These are phyloP conservation scores for Psilocybe cubensis DNA, from an alignment of 768 basidiomycete species.

Conservation along the genomic window DNA sequence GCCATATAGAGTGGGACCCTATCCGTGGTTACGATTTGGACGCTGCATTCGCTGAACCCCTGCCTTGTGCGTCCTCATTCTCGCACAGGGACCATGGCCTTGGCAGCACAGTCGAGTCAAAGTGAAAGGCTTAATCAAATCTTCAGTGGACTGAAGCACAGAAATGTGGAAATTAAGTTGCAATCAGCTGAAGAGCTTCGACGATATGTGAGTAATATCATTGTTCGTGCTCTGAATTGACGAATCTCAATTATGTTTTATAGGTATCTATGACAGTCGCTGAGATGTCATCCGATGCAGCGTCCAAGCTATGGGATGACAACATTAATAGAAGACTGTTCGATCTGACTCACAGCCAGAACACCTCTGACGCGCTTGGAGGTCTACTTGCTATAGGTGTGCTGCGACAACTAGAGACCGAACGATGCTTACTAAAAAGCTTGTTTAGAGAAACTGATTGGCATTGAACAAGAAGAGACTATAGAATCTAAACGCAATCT, in stretches of 20 bases:
- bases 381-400: conserved; percentile 88
- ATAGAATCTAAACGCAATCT: conserved; percentile 81
- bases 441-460: conserved; percentile 67
- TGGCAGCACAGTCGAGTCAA: conserved; percentile 57
- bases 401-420: too few species aligned
- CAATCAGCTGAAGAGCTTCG: conserved; percentile 74
- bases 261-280: conserved; percentile 76
- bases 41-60: not conserved
- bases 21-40: not conserved
- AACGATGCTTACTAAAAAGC: too few species aligned
- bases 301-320: conserved; percentile 85
- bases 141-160: conserved; percentile 67
- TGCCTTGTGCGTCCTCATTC: conserved; percentile 7
- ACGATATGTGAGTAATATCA: conserved; percentile 62
- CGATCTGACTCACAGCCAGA: conserved; percentile 82
- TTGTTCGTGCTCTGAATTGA: conserved; percentile 10
- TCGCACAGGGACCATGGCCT: conserved; percentile 56
- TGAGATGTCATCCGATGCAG: conserved; percentile 82
- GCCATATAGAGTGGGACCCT: not conserved
- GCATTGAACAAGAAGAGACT: conserved; percentile 77
- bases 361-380: conserved; percentile 79
- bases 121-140: conserved; percentile 67
- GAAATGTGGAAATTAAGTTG: conserved; percentile 63
- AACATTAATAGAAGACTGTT: conserved; percentile 80
- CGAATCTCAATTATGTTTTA: conserved; percentile 8